phyloP scores from a whole-genome alignment of 163 green algal species.

The Coccomyxa subellipsoidea region DNA sequence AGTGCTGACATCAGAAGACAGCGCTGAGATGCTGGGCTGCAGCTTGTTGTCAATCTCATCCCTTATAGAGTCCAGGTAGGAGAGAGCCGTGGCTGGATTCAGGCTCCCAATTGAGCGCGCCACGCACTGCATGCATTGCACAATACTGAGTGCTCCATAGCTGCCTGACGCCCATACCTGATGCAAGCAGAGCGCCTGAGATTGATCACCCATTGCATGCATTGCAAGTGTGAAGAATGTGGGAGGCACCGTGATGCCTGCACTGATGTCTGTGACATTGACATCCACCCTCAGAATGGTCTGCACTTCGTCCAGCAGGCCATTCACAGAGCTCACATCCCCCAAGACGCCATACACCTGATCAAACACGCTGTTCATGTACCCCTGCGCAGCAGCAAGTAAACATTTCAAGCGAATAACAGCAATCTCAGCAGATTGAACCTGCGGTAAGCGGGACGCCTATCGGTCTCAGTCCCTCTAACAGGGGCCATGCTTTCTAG shows the following conservation, averaged over 20 bases:
- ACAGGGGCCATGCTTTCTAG: too few relatives aligned
- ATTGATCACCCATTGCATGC: too few relatives aligned
- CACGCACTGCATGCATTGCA: neutral
- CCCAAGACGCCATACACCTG: constrained; percentile 13
- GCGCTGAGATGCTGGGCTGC: neutral
- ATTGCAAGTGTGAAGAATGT: neutral
- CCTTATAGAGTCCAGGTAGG: neutral
- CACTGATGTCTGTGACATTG: constrained; percentile 22
- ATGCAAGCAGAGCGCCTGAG: too few relatives aligned
- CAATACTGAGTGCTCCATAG: too few relatives aligned
- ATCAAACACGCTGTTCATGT: neutral
- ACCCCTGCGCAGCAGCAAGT: neutral
- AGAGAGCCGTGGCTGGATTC: neutral
- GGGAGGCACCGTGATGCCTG: constrained; percentile 1
- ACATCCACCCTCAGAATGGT: constrained; percentile 25
- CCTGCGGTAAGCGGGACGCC: too few relatives aligned
- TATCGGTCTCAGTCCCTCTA: too few relatives aligned
- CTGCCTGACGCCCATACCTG: too few relatives aligned
- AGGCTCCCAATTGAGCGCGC: neutral
- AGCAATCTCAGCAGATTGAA: neutral
- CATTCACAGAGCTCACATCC: neutral
- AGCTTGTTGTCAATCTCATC: neutral
- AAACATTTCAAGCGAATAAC: neutral
- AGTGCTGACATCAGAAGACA: neutral
- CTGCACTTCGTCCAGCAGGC: constrained; percentile 13